Evolutionary conservation across 192 early-diverging fungal species (phyloP).

Genomic region (Pilobolus umbonatus): DNA sequence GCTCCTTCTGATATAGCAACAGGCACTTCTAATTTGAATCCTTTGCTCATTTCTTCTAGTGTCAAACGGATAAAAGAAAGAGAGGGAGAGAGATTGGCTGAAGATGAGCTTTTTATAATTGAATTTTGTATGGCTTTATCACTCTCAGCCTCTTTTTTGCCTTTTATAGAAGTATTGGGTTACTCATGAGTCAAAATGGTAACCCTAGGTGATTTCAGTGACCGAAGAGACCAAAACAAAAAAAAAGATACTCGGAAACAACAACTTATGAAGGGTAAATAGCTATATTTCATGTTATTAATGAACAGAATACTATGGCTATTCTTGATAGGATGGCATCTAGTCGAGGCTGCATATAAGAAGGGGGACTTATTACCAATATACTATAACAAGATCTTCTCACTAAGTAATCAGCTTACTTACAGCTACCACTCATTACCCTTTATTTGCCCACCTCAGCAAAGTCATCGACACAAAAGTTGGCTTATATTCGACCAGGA

Average conservation of each 20-base stretch:
- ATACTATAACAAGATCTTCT: constrained; percentile 65
- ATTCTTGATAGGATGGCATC: background rate
- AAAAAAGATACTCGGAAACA: too few species aligned
- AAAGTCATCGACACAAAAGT: constrained; percentile 17
- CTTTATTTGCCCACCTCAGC: constrained; percentile 52
- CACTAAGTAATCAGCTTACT: constrained; percentile 59
- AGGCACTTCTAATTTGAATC: constrained; percentile 22
- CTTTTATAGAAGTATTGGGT: too few species aligned
- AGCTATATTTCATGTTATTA: too few species aligned
- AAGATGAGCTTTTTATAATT: too few species aligned
- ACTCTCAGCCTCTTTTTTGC: too few species aligned
- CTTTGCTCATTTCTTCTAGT: background rate
- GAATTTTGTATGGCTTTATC: too few species aligned
- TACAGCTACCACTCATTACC: constrained; percentile 61
- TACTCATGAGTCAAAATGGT: too few species aligned
- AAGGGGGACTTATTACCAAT: constrained; percentile 54
- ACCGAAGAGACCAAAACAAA: too few species aligned
- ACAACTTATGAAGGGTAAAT: too few species aligned
- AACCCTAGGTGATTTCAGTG: too few species aligned
- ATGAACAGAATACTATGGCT: too few species aligned
- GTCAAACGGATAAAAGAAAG: background rate
- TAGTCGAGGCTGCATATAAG: constrained; percentile 2
- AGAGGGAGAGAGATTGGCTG: background rate
- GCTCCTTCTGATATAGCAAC: constrained; percentile 21
- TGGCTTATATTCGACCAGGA: constrained; percentile 61